Percentiles rank a stretch among this genome's conserved stretches.
Conservation (phyloP, 805 yeast species). For the Ogataea wickerhamii region DNA sequence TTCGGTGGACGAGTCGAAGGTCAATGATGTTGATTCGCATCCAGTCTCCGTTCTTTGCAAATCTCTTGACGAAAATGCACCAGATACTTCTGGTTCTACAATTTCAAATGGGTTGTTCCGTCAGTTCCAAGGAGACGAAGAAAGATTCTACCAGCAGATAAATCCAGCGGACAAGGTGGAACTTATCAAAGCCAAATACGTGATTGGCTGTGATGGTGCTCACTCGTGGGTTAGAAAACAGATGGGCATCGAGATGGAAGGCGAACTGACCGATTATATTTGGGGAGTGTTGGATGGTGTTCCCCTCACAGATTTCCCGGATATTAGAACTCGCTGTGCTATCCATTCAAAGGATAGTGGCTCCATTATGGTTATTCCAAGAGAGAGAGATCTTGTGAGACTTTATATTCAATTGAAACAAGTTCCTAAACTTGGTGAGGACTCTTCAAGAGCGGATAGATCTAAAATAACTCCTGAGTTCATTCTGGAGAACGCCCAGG, state of each 20-base stretch:
- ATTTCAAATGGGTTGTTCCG: conserved; percentile 22
- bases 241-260: conserved; percentile 32
- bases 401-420: conserved; percentile 31
- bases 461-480: conserved; percentile 33
- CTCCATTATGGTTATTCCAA: conserved; percentile 34
- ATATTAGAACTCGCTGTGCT: conserved; percentile 32
- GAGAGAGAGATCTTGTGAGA: conserved; percentile 33
- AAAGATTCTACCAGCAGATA: conserved; percentile 15
- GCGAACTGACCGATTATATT: conserved; percentile 33
- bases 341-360: conserved; percentile 32
- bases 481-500: conserved; percentile 24
- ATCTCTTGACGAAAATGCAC: conserved; percentile 15
- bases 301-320: conserved; percentile 35
- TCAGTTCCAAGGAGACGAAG: conserved; percentile 28
- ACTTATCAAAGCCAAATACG: conserved; percentile 31
- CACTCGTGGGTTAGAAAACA: conserved; percentile 34
- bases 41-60: conserved; percentile 35
- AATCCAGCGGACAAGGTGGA: conserved; percentile 13
- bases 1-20: conserved; percentile 23
- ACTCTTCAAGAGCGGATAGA: conserved; percentile 26
- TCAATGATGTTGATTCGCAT: conserved; percentile 36
- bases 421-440: conserved; percentile 15
- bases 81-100: conserved; percentile 8
- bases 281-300: conserved; percentile 38
- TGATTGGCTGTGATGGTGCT: conserved; percentile 34